These are phyloP conservation scores for Blastocystis hominis DNA, from an alignment of 352 stramenopile genomes.

Conservation along the genomic window DNA sequence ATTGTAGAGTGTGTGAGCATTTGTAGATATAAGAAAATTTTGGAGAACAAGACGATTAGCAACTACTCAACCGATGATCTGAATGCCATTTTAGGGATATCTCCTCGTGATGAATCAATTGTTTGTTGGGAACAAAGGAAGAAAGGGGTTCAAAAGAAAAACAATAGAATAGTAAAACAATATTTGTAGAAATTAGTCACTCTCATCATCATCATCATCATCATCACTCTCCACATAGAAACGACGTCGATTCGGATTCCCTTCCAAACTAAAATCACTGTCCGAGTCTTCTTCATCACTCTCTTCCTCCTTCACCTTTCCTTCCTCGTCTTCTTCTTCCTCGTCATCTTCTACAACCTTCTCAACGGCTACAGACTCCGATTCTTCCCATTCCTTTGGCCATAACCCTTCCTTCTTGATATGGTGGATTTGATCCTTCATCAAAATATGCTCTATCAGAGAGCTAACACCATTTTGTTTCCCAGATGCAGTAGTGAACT, in stretches of 20 bases:
- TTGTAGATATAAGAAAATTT: slow-evolving; percentile 39
- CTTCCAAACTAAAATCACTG: slow-evolving; percentile 18
- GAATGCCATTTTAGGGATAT: slow-evolving; percentile 49
- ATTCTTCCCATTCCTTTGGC: slow-evolving; percentile 67
- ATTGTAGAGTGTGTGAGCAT: background rate
- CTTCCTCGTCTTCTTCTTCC: slow-evolving; percentile 56
- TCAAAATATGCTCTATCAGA: slow-evolving; percentile 87
- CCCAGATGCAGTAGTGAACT: slow-evolving; percentile 70
- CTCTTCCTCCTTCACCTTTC: slow-evolving; percentile 15
- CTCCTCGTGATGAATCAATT: slow-evolving; percentile 7
- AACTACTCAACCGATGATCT: slow-evolving; percentile 46
- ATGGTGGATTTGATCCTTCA: slow-evolving; percentile 95
- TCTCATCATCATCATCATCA: background rate
- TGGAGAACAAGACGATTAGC: slow-evolving; percentile 45
- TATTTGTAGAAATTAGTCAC: background rate
- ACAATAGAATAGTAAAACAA: too few relatives aligned
- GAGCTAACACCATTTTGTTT: slow-evolving; percentile 78
- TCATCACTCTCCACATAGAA: slow-evolving; percentile 51
- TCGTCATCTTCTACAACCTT: slow-evolving; percentile 49
- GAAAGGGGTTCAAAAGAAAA: too few relatives aligned
- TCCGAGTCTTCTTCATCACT: background rate
- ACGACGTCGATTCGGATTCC: slow-evolving; percentile 47
- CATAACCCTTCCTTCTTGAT: slow-evolving; percentile 83
- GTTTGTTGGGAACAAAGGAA: background rate
- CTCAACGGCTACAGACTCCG: background rate